Evolutionary conservation across 169 alveolate species (phyloP), one percentile per base, ranked within the genome.

Genomic region (Eimeria praecox): DNA sequence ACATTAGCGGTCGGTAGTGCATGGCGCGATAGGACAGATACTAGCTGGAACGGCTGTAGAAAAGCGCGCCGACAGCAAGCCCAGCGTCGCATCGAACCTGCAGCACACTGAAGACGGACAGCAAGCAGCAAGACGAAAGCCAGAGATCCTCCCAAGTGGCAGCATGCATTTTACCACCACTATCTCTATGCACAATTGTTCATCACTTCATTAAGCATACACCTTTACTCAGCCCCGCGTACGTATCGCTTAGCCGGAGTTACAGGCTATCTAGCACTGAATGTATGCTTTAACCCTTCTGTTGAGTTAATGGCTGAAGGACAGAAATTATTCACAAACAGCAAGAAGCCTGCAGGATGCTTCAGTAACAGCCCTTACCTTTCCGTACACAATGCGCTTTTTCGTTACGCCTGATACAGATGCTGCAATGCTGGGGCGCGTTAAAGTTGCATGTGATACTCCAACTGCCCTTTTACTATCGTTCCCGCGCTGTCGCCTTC

Each of bases 21-120:
- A 78, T 27, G 38, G 52, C 64, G 90, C 49, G 75, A 82, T 16
- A 27, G 35, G 30, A 46, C 46, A 27, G 90, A 82, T 1, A 30
- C 90, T 38, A 59, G 40, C 92, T 86, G 92, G 35, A 56, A 86
- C 5, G 92, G 92, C 59, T 86, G 92, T 12, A 86, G 30, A 56
- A 86, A 86, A 1, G 92, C 92, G 14, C 92, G 92, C 44, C 92
- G 92, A 71, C 54, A 59, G 59, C 75, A 86, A 0, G 92, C 46
- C 92, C 92, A 86, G 59, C 66, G 92, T 30, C 64, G 69, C 92
- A 86, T 86, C 78, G 92, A 18, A 22, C 59, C 78, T 24, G 69
- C 44, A 38, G 92, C 92, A 59, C 80, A 86, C 92, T 86, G 92
- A 38, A 69, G 12, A 62, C 16, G 27, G n/a, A 59, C 40, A 56